These are phyloP conservation scores for Thinopyrum elongatum DNA, from an alignment of 176 grass and related monocot species.

Conservation along the genomic window DNA sequence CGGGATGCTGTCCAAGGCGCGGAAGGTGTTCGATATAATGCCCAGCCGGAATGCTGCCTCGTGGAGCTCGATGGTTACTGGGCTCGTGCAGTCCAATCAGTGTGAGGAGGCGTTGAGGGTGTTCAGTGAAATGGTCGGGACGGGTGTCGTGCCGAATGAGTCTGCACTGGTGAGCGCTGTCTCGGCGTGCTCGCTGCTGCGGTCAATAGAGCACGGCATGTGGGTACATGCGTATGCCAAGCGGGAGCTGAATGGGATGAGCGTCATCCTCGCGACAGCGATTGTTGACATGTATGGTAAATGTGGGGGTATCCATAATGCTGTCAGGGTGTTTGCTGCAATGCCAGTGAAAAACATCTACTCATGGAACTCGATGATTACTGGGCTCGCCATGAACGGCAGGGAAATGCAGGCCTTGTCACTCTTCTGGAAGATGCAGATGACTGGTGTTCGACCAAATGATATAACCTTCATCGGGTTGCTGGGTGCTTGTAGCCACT, in stretches of 20 bases:
- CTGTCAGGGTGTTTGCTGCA: constrained; percentile 37
- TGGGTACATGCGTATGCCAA: constrained; percentile 40
- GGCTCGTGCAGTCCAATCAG: constrained; percentile 20
- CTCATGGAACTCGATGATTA: constrained; percentile 66
- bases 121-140: constrained; percentile 24
- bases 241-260: constrained; percentile 32
- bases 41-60: constrained; percentile 42
- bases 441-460: constrained; percentile 46
- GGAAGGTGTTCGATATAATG: constrained; percentile 38
- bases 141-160: constrained; percentile 17
- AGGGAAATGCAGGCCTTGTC: constrained; percentile 41
- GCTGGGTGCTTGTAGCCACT: constrained; percentile 63
- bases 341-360: constrained; percentile 62
- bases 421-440: constrained; percentile 77
- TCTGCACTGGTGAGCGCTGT: constrained; percentile 39
- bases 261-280: constrained; percentile 39
- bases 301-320: constrained; percentile 52
- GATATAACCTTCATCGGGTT: constrained; percentile 61
- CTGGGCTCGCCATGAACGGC: constrained; percentile 67
- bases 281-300: constrained; percentile 77
- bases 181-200: constrained; percentile 36
- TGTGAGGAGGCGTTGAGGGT: constrained; percentile 36
- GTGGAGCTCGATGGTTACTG: constrained; percentile 39
- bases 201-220: constrained; percentile 38
- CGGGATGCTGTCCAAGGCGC: constrained; percentile 34